A percentile compares a stretch with the other conserved stretches of the same genome.
Conservation (phyloP, 352 stramenopile species). For the Pythium monospermum region DNA sequence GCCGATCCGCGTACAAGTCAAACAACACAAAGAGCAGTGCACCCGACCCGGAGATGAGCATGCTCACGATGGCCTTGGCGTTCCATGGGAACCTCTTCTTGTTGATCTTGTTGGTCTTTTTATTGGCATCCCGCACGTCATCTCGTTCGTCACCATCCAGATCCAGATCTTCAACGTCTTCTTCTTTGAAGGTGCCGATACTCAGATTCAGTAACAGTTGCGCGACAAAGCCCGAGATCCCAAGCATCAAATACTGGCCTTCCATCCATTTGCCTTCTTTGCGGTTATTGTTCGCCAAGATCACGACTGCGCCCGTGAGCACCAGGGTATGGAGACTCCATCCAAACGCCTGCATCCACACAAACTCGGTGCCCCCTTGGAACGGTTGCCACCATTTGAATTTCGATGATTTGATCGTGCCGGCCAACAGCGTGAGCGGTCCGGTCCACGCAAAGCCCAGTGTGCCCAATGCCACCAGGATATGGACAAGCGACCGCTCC, state of each 20-base stretch:
- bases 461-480: constrained; percentile 41
- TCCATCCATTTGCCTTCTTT: constrained; percentile 38
- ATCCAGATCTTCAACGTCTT: constrained; percentile 4
- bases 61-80: constrained; percentile 44
- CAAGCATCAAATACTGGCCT: constrained; percentile 51
- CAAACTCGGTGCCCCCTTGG: constrained; percentile 47
- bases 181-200: constrained; percentile 38
- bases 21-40: constrained; percentile 41
- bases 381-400: constrained; percentile 66
- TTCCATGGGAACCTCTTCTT: constrained; percentile 28
- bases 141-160: background rate
- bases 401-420: constrained; percentile 29
- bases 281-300: constrained; percentile 35
- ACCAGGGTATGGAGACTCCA: constrained; percentile 49
- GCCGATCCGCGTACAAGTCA: constrained; percentile 28
- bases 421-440: constrained; percentile 47
- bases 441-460: constrained; percentile 56
- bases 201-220: constrained; percentile 58
- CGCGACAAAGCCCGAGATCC: constrained; percentile 42
- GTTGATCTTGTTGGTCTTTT: constrained; percentile 1
- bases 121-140: background rate
- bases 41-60: constrained; percentile 38
- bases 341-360: constrained; percentile 60
- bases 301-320: constrained; percentile 33
- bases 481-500: constrained; percentile 28